Evolutionary conservation across 2,329 filamentous ascomycete genomes (phyloP).

Genomic region (Pseudocercospora fijiensis): DNA sequence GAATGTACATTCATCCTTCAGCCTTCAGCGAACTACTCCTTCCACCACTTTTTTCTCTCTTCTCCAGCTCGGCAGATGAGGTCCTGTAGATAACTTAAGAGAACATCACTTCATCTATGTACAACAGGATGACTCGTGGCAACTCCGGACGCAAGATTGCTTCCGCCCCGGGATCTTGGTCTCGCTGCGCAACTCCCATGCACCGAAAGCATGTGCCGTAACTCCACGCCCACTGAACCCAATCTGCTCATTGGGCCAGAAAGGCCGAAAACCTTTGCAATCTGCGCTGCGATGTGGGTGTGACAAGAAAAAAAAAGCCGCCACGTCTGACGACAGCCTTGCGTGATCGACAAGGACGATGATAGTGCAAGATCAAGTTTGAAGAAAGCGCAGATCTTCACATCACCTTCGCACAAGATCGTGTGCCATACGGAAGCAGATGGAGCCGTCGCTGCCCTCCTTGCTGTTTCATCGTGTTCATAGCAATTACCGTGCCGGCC

Average conservation of each 20-base stretch:
- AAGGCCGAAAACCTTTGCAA: not conserved
- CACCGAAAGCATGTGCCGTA: not conserved
- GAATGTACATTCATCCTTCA: not conserved
- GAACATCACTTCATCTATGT: too few species aligned
- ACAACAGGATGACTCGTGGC: constrained; percentile 10
- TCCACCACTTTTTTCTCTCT: too few species aligned
- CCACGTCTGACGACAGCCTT: constrained; percentile 3
- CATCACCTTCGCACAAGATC: not conserved
- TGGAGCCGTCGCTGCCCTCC: not conserved
- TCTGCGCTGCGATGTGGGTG: not conserved
- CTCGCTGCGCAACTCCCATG: not conserved
- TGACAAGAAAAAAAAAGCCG: not conserved
- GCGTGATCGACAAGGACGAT: not conserved
- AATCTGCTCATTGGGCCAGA: not conserved
- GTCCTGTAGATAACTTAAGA: too few species aligned
- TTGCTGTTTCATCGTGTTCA: not conserved
- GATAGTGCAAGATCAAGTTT: not conserved
- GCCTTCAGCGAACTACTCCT: not conserved
- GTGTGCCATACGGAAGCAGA: not conserved
- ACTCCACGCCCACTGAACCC: constrained; percentile 1
- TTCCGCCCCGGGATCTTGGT: not conserved
- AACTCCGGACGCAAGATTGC: not conserved
- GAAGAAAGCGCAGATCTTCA: not conserved
- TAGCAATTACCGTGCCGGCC: constrained; percentile 4
- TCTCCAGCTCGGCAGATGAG: not conserved